Conservation (phyloP, 108 stramenopile species). For the Aurantiochytrium sp. region DNA sequence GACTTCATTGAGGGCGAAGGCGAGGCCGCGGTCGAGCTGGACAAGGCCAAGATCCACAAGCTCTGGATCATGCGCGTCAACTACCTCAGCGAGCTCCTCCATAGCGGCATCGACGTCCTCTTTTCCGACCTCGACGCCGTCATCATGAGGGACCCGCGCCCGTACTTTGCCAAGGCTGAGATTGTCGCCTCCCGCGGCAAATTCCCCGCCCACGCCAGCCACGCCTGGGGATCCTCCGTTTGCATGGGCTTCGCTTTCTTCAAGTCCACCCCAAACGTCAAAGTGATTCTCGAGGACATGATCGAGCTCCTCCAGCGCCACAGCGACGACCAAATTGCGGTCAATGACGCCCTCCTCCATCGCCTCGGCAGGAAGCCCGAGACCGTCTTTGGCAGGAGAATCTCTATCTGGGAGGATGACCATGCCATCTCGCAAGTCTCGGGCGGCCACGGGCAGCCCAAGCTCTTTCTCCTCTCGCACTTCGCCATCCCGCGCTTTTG, state of each 20-base stretch:
- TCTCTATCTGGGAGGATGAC: background rate
- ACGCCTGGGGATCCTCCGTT: background rate
- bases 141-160: background rate
- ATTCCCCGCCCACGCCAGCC: background rate
- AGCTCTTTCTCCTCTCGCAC: background rate
- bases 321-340: background rate
- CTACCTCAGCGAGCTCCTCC: background rate
- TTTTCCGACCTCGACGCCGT: background rate
- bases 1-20: background rate
- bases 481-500: background rate
- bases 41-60: background rate
- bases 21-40: background rate
- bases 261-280: background rate
- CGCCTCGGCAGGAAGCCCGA: background rate
- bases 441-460: background rate
- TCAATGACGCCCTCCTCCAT: background rate
- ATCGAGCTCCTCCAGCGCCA: background rate
- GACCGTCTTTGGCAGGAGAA: background rate
- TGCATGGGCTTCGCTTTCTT: background rate
- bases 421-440: background rate
- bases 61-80: background rate
- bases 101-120: background rate
- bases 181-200: background rate
- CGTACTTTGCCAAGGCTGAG: background rate
- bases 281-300: background rate